A percentile compares a stretch with the other conserved stretches of the same genome.
Evolutionary conservation across 805 yeast genomes (phyloP).

Genomic region (Hyphopichia homilentoma): DNA sequence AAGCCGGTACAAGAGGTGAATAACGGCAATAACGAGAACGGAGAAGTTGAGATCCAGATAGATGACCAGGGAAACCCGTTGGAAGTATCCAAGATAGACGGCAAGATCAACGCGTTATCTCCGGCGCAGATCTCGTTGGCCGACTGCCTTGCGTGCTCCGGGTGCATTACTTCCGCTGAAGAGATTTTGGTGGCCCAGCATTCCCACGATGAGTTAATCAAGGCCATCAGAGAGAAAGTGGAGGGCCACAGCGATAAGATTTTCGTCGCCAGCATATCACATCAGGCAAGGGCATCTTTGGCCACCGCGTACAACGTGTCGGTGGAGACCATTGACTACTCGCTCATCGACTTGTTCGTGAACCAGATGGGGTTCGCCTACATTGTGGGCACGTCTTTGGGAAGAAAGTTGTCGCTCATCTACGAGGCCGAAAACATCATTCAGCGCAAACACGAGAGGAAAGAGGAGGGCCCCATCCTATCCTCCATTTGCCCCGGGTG

Average conservation of each 20-base stretch:
- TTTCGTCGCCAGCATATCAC: conserved; percentile 77
- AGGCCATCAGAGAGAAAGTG: conserved; percentile 42
- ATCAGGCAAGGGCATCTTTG: conserved; percentile 80
- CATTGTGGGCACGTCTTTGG: conserved; percentile 82
- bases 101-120: conserved; percentile 47
- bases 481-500: conserved; percentile 92
- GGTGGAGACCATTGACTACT: conserved; percentile 56
- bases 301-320: conserved; percentile 60
- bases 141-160: conserved; percentile 95
- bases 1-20: conserved; percentile 54
- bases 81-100: conserved; percentile 65
- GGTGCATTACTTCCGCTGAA: conserved; percentile 97
- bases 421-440: conserved; percentile 41
- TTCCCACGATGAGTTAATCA: conserved; percentile 74
- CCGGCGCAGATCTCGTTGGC: conserved; percentile 86
- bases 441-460: conserved; percentile 30
- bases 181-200: conserved; percentile 89
- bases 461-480: conserved; percentile 46
- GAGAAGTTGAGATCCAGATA: conserved; percentile 54
- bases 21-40: conserved; percentile 14
- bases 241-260: conserved; percentile 24
- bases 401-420: conserved; percentile 62
- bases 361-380: conserved; percentile 63
- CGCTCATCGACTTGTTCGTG: conserved; percentile 55
- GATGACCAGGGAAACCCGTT: conserved; percentile 56